A percentile compares a stretch with the other conserved stretches of the same genome.
Conservation (phyloP, 352 stramenopile genomes). For the Plasmopara muralis region DNA sequence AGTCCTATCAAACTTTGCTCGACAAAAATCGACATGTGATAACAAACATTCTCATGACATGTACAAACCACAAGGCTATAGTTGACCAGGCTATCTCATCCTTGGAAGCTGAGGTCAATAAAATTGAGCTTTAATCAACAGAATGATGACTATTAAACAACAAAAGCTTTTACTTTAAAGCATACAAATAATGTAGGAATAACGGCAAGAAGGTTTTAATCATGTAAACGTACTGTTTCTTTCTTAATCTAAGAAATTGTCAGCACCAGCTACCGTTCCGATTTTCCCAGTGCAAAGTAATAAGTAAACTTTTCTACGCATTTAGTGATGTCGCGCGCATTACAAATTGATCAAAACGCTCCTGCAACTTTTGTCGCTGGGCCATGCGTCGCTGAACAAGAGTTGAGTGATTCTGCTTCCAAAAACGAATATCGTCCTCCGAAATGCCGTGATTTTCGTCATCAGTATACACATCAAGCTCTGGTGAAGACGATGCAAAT, state of each 20-base stretch:
- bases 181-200: conserved; percentile 22
- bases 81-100: conserved; percentile 53
- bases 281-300: background rate
- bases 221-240: conserved; percentile 13
- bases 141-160: conserved; percentile 1
- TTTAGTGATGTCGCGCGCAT: conserved; percentile 51
- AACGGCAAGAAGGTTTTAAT: conserved; percentile 20
- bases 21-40: conserved; percentile 58
- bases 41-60: conserved; percentile 53
- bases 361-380: conserved; percentile 77
- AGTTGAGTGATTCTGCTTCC: conserved; percentile 74
- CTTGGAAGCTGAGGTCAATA: conserved; percentile 48
- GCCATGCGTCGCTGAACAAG: conserved; percentile 70
- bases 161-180: no score
- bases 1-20: conserved; percentile 41
- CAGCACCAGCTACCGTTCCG: background rate
- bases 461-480: conserved; percentile 68
- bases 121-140: conserved; percentile 37
- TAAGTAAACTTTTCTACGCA: conserved; percentile 5
- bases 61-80: conserved; percentile 58
- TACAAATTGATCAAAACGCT: conserved; percentile 83
- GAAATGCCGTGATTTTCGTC: conserved; percentile 77
- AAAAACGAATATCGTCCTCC: conserved; percentile 80
- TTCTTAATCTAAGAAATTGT: conserved; percentile 1
- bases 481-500: conserved; percentile 50